Base-by-base conservation (phyloP, 1,284 basidiomycete genomes). In the Rugiboletus extremiorientalis region DNA sequence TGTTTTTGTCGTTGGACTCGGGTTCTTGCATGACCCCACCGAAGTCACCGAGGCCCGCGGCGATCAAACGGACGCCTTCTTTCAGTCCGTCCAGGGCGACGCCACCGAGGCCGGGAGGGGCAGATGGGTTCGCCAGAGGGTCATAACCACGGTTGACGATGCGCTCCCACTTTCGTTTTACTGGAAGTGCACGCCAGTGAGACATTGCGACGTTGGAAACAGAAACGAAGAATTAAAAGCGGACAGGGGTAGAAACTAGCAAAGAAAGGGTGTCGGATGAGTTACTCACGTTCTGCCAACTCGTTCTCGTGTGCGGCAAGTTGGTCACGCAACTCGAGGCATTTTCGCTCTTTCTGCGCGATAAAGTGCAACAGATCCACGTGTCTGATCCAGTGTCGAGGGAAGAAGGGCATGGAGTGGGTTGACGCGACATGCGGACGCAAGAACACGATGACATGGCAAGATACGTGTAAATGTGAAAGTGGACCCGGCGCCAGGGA, bases 291-390 rank as follows among this genome's bases (percentile, higher is more conserved):
- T 67, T 87, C 80, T 0, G 79, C 67, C 2, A 92, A 77, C 64
- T 92, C 90, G 2, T 79, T 79, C 73, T 92, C 90, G 63, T 91
- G 88, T 11, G 73, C 67, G 14, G 79, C 78, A 5, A 92, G 80
- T 63, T 90, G 88, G 6, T 85, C 83, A 18, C 89, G 84, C 38
- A 92, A 76, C 58, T 92, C 90, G 43, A 91, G 80, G 62, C 89
- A 91, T 70, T 85, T 88, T 1, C 88, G 83, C 67, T 92, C 90
- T 62, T 92, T 92, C 72, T 91, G 89, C 0, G 90, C 90, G 54
- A 92, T 92, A 62, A 86, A 88, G 31, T 82, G 85, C 22, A 92
- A 74, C 6, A 92, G 75, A 58, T 91, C 90, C 20, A 86, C 83
- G 65, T 92, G 88, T 66, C 90, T 92, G 46, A 30, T 41, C 20